Conservation (phyloP, 306 rosid genomes). For the Betula pendula region DNA sequence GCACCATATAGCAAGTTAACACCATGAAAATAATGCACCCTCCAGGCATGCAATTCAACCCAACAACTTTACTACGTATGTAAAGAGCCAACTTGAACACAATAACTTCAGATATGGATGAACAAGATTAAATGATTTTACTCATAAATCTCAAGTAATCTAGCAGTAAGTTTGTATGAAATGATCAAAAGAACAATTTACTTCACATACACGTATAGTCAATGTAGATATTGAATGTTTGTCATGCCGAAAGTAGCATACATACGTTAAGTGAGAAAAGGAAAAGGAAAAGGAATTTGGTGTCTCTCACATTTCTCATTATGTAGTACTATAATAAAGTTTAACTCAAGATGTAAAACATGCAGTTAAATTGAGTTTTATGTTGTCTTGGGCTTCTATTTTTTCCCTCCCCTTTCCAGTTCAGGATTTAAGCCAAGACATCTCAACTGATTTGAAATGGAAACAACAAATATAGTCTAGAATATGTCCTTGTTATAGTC, state of each 20-base stretch:
- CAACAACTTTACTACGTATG: neutral
- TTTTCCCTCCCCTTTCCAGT: neutral
- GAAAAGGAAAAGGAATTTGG: neutral
- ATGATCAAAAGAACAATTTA: neutral
- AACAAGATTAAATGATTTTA: neutral
- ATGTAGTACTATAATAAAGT: neutral
- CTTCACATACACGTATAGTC: no score
- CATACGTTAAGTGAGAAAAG: neutral
- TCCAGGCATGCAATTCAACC: neutral
- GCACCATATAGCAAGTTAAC: constrained; percentile 17
- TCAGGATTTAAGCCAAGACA: neutral
- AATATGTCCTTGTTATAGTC: neutral
- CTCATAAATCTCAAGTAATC: neutral
- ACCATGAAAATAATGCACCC: constrained; percentile 17
- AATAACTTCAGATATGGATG: neutral
- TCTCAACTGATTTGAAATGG: neutral
- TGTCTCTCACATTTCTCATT: neutral
- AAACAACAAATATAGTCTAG: neutral
- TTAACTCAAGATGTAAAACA: neutral
- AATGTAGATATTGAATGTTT: neutral
- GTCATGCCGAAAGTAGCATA: neutral
- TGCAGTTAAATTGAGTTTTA: neutral
- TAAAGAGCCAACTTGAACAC: neutral
- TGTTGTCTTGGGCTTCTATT: neutral
- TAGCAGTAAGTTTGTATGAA: neutral